Conservation (phyloP, 1,284 basidiomycete genomes). For the Irpex sp. region DNA sequence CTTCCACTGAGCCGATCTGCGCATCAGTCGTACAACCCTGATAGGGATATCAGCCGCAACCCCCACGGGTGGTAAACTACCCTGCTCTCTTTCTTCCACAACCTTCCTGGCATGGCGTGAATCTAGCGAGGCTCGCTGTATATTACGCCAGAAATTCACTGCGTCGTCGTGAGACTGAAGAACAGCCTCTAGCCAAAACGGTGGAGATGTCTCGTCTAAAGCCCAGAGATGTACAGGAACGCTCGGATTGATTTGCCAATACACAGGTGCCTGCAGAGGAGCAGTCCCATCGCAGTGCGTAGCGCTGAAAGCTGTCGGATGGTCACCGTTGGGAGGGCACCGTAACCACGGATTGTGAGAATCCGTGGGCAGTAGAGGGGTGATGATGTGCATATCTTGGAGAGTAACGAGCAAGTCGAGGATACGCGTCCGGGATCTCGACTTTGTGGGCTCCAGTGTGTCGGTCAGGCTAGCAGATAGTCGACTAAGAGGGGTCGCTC, state of each 20-base stretch:
- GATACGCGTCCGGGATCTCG: slow-evolving; percentile 53
- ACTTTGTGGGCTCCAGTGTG: slow-evolving; percentile 51
- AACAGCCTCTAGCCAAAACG: slow-evolving; percentile 48
- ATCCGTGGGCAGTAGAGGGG: slow-evolving; percentile 44
- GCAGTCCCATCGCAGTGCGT: slow-evolving; percentile 38
- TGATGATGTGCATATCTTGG: slow-evolving; percentile 46
- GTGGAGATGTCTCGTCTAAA: slow-evolving; percentile 45
- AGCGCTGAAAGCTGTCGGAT: slow-evolving; percentile 46
- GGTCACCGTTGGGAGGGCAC: slow-evolving; percentile 36
- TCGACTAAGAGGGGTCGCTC: slow-evolving; percentile 43
- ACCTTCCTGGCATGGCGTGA: slow-evolving; percentile 22
- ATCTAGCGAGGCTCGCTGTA: slow-evolving; percentile 44
- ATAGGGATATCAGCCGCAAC: slow-evolving; percentile 8
- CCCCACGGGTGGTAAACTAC: neutral
- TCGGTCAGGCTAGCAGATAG: slow-evolving; percentile 46
- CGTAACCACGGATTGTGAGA: slow-evolving; percentile 39
- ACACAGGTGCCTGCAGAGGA: slow-evolving; percentile 44
- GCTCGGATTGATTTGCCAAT: slow-evolving; percentile 55
- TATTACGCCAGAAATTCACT: slow-evolving; percentile 51
- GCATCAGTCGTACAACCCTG: slow-evolving; percentile 35
- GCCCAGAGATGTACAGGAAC: slow-evolving; percentile 59
- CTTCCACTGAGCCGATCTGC: slow-evolving; percentile 57
- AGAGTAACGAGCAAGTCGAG: slow-evolving; percentile 59
- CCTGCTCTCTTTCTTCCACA: slow-evolving; percentile 1
- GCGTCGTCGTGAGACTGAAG: slow-evolving; percentile 37